Conservation (phyloP, 2,329 filamentous ascomycete species). For the Chaetomiaceae sp. region DNA sequence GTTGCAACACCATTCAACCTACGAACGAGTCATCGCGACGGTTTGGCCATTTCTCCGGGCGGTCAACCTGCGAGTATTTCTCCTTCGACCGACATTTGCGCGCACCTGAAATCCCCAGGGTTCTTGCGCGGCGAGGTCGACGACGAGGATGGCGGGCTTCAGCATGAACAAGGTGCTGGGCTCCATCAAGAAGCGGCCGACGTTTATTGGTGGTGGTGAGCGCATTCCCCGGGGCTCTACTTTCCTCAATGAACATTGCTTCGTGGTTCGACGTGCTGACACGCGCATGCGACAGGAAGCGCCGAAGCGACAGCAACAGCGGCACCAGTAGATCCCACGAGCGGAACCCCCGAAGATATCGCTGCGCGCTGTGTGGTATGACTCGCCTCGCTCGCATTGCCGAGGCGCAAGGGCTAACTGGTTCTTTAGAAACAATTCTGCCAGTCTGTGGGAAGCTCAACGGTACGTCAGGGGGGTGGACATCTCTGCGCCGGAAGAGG, state of each 20-base stretch:
- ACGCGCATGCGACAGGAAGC: constrained; percentile 10
- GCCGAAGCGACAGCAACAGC: constrained; percentile 23
- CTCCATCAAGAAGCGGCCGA: constrained; percentile 48
- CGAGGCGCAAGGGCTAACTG: constrained; percentile 15
- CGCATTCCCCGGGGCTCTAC: not conserved
- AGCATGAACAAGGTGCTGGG: constrained; percentile 54
- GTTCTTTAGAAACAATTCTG: constrained; percentile 68
- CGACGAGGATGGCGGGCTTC: constrained; percentile 43
- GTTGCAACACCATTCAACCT: not conserved
- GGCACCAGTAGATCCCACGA: constrained; percentile 30
- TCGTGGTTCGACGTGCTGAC: too few relatives aligned
- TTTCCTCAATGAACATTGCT: not conserved
- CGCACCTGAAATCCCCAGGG: not conserved
- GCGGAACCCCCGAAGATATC: constrained; percentile 63
- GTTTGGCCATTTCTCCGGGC: not conserved
- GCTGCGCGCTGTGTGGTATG: constrained; percentile 63
- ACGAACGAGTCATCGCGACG: not conserved
- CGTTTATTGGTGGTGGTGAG: constrained; percentile 21
- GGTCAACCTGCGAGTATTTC: not conserved
- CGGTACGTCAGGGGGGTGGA: constrained; percentile 39
- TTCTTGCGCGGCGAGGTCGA: constrained; percentile 5
- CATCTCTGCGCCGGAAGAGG: not conserved
- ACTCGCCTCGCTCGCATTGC: constrained; percentile 15
- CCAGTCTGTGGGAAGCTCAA: constrained; percentile 62
- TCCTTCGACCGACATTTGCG: not conserved